Evolutionary conservation across 768 basidiomycete genomes (phyloP), one percentile per base, ranked within the genome.

Genomic region (Mycena vitilis): DNA sequence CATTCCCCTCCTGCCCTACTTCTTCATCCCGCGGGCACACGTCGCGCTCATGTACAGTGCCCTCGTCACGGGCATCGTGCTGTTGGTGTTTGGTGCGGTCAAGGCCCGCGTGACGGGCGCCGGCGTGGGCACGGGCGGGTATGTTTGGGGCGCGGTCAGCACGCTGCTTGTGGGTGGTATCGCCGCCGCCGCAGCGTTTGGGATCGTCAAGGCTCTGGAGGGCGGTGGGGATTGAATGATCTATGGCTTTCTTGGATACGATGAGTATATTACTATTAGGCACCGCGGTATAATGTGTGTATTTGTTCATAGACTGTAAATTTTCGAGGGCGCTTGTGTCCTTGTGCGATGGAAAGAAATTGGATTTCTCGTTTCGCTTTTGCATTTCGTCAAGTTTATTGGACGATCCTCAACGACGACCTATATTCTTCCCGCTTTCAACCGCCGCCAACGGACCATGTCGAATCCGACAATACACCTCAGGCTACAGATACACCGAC

Each of bases 1-100:
- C 63, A 93, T 99, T 74, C 98, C 98, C 0, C 87, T 99, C 42
- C 73, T 96, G 12, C 95, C 95, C 12, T 97, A 98, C 81, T 96
- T 99, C 82, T 95, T 95, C 83, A 88, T 96, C 72, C 78, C 88
- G 4, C 79, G 79, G 15, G 95, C 95, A 11, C 85, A 89, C 42
- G 77, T 88, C 30, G 87, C 91, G 49, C 83, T 95, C 54, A 80
- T 93, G 52, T 93, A 89, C 73, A 94, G 93, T 0, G 92, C 85
- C 70, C 76, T 95, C 68, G 78, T 98, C 62, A 99, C 97, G 7
- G 94, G 94, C 5, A 73, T 95, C 63, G 87, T 97, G 15, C 85
- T 99, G 13, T 86, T 99, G 71, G 77, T 96, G 61, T 99, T 99
- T 75, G 97, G 97, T 51, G 92, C 88, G 2, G 88, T 96, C 76